phyloP scores from a whole-genome alignment of 1,139 yeast genomes.

The Scheffersomyces quercinus region DNA sequence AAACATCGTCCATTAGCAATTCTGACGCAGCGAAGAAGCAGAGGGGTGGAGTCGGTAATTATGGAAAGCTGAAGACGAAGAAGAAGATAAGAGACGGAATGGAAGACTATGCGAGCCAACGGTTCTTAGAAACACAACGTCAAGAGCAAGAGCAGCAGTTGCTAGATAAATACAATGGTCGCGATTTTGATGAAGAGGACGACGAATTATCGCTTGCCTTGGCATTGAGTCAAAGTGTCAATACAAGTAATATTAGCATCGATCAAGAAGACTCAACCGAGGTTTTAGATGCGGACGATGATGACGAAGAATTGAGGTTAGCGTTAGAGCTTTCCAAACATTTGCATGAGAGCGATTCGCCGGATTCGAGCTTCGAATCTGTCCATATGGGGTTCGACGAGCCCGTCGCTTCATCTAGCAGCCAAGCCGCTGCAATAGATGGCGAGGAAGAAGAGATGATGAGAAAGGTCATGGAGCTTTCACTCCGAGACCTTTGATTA shows the following conservation, averaged over 20 bases:
- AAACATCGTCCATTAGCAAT: slow-evolving; percentile 6
- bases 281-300: slow-evolving; percentile 2
- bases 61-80: slow-evolving; percentile 19
- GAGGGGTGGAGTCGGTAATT: slow-evolving; percentile 18
- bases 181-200: slow-evolving; percentile 36
- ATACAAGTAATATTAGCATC: slow-evolving; percentile 2
- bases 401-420: not conserved
- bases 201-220: slow-evolving; percentile 54
- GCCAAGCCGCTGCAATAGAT: not conserved
- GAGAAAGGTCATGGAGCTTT: slow-evolving; percentile 15
- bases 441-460: slow-evolving; percentile 15
- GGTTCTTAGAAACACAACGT: slow-evolving; percentile 13
- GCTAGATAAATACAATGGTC: slow-evolving; percentile 47
- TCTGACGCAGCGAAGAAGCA: slow-evolving; percentile 11
- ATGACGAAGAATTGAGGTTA: slow-evolving; percentile 26
- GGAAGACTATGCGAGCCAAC: slow-evolving; percentile 34
- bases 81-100: slow-evolving; percentile 34
- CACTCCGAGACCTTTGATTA: slow-evolving; percentile 15
- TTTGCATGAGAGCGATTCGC: slow-evolving; percentile 1
- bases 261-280: not conserved
- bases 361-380: not conserved
- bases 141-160: slow-evolving; percentile 22
- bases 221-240: slow-evolving; percentile 49
- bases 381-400: not conserved
- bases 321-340: slow-evolving; percentile 20